Evolutionary conservation across 768 basidiomycete genomes (phyloP).

Genomic region (Tricholoma furcatifolium): DNA sequence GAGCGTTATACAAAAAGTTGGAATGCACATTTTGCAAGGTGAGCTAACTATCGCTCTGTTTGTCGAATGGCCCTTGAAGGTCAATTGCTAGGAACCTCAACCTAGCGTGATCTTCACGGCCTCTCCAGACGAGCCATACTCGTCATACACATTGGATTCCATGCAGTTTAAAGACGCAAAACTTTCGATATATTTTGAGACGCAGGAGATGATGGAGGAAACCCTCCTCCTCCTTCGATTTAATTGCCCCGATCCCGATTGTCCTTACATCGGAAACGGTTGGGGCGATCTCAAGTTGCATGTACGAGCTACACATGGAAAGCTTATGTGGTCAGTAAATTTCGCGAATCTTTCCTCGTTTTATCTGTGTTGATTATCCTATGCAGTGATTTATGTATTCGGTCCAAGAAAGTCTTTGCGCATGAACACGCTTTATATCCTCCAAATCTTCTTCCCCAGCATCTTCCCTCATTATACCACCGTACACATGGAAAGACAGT

Average conservation of each 20-base stretch:
- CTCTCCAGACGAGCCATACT: slow-evolving; percentile 60
- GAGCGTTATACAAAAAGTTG: slow-evolving; percentile 90
- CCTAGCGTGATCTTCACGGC: slow-evolving; percentile 71
- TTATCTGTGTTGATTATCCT: neutral
- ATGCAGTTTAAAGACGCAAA: slow-evolving; percentile 70
- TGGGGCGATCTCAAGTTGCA: slow-evolving; percentile 93
- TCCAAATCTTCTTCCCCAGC: slow-evolving; percentile 54
- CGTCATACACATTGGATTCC: slow-evolving; percentile 51
- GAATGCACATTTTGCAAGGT: slow-evolving; percentile 99
- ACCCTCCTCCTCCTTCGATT: slow-evolving; percentile 88
- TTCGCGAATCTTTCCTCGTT: neutral
- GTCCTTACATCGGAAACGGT: slow-evolving; percentile 80
- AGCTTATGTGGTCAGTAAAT: slow-evolving; percentile 72
- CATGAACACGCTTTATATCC: slow-evolving; percentile 92
- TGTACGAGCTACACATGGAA: slow-evolving; percentile 69
- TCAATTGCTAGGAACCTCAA: slow-evolving; percentile 60
- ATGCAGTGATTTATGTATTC: slow-evolving; percentile 82
- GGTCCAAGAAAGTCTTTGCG: slow-evolving; percentile 89
- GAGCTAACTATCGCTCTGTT: slow-evolving; percentile 17
- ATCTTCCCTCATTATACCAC: slow-evolving; percentile 71
- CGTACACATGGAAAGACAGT: slow-evolving; percentile 35
- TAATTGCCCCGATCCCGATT: slow-evolving; percentile 87
- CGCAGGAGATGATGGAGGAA: slow-evolving; percentile 92
- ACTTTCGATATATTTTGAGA: slow-evolving; percentile 84
- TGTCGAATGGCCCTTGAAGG: neutral